These are phyloP conservation scores for Blastocystis sp. DNA, from an alignment of 352 stramenopile genomes.

Conservation along the genomic window DNA sequence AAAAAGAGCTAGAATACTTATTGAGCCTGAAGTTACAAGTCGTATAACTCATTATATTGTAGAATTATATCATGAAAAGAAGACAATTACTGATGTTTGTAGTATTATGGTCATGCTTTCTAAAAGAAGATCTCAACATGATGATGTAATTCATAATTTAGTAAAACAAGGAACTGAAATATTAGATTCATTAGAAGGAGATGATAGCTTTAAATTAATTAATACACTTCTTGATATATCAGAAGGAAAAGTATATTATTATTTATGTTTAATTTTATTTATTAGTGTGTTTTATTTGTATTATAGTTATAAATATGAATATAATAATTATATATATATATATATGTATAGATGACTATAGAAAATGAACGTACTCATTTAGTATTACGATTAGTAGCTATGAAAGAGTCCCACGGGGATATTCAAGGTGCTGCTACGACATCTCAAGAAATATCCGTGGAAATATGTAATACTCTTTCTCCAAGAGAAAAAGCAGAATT, in stretches of 20 bases:
- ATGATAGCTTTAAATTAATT: background rate
- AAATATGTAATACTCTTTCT: slow-evolving; percentile 19
- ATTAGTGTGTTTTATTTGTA: no score
- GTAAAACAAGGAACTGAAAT: slow-evolving; percentile 3
- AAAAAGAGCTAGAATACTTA: slow-evolving; percentile 15
- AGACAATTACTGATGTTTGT: slow-evolving; percentile 7
- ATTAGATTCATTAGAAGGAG: background rate
- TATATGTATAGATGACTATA: background rate
- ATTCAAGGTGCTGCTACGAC: slow-evolving; percentile 6
- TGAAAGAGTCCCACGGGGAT: slow-evolving; percentile 17
- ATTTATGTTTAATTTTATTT: no score
- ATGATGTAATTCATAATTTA: slow-evolving; percentile 14
- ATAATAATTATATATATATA: no score
- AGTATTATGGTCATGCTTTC: slow-evolving; percentile 5
- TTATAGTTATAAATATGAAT: no score
- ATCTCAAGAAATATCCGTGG: slow-evolving; percentile 21
- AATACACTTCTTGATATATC: slow-evolving; percentile 18
- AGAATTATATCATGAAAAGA: slow-evolving; percentile 5
- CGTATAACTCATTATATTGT: slow-evolving; percentile 17
- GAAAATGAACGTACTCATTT: slow-evolving; percentile 3
- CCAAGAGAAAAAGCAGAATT: slow-evolving; percentile 27
- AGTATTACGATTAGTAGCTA: slow-evolving; percentile 13
- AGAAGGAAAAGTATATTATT: slow-evolving; percentile 24
- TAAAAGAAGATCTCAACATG: slow-evolving; percentile 18
- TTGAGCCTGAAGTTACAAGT: slow-evolving; percentile 10